Percentiles rank a stretch among this genome's conserved stretches.
Evolutionary conservation across 176 grass and related monocot species (phyloP).

Genomic region (Bolboschoenus planiculmis): DNA sequence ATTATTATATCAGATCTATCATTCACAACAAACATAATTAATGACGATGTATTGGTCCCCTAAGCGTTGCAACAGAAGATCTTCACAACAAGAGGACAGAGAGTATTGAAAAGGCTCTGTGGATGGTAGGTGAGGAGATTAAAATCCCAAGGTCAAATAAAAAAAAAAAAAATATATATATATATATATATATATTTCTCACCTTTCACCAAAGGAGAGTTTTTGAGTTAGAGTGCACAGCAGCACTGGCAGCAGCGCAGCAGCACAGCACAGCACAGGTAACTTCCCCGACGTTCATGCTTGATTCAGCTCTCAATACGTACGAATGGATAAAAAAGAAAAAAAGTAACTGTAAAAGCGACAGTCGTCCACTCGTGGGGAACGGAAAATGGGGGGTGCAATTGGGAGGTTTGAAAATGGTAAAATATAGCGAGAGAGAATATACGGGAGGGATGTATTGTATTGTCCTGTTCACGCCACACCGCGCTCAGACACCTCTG

Average conservation of each 20-base stretch:
- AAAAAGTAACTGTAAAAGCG: not conserved
- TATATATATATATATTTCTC: not conserved
- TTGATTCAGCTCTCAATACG: not conserved
- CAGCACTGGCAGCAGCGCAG: not conserved
- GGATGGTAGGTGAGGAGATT: not conserved
- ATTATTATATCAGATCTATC: no score
- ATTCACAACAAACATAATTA: not conserved
- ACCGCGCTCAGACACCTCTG: conserved; percentile 34
- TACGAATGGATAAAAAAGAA: not conserved
- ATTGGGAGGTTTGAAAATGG: not conserved
- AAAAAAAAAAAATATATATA: no score
- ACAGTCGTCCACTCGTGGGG: not conserved
- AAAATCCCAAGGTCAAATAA: not conserved
- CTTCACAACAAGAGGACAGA: not conserved
- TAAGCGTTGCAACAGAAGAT: not conserved
- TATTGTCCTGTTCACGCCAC: conserved; percentile 27
- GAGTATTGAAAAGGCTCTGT: not conserved
- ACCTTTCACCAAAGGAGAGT: not conserved
- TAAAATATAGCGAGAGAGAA: conserved; percentile 16
- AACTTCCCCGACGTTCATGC: not conserved
- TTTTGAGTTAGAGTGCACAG: not conserved
- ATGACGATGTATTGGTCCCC: not conserved
- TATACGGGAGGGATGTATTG: conserved; percentile 37
- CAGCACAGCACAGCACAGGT: not conserved
- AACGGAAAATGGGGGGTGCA: not conserved